Conservation (phyloP, 169 alveolate genomes). For the Babesia bovis region DNA sequence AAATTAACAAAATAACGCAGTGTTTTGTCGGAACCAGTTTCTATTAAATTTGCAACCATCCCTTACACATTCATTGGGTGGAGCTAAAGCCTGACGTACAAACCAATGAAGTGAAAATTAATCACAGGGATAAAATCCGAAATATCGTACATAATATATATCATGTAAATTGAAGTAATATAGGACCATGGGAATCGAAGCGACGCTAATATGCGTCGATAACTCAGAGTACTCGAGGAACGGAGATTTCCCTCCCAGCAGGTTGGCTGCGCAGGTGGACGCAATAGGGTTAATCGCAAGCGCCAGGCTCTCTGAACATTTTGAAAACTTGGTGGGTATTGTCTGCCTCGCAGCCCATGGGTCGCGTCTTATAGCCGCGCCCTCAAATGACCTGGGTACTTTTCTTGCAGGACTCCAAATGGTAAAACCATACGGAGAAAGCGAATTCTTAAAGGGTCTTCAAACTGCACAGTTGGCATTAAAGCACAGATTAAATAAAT, state of each 20-base stretch:
- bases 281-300: constrained; percentile 74
- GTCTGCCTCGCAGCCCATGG: constrained; percentile 93
- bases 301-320: constrained; percentile 76
- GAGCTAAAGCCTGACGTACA: too few species aligned
- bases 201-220: constrained; percentile 93
- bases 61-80: too few species aligned
- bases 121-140: too few species aligned
- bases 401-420: constrained; percentile 81
- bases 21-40: too few species aligned
- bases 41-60: too few species aligned
- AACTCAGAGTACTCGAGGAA: constrained; percentile 95
- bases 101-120: too few species aligned
- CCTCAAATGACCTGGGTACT: constrained; percentile 90
- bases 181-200: constrained; percentile 95
- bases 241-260: constrained; percentile 91
- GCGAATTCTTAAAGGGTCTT: constrained; percentile 87
- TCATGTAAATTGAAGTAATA: too few species aligned
- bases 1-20: too few species aligned
- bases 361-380: constrained; percentile 88
- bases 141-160: too few species aligned
- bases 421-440: constrained; percentile 84
- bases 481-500: constrained; percentile 94
- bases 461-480: constrained; percentile 93
- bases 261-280: constrained; percentile 89
- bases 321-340: constrained; percentile 93